A percentile compares a stretch with the other conserved stretches of the same genome.
Conservation (phyloP, 352 stramenopile species). For the Phytophthora quininea region DNA sequence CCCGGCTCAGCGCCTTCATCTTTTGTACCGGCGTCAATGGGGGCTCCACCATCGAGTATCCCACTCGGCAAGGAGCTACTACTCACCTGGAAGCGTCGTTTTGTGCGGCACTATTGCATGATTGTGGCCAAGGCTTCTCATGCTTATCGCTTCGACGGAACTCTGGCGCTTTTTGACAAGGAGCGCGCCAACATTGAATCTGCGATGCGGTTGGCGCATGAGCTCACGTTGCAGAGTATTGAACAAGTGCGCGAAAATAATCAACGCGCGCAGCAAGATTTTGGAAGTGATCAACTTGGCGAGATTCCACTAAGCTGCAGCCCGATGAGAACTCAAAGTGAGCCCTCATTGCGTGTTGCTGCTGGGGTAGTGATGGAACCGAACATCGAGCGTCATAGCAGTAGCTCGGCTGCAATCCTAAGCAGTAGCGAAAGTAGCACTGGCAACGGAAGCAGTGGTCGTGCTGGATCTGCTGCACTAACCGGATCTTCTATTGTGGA, state of each 20-base stretch:
- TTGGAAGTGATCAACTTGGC: constrained; percentile 34
- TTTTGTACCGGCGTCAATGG: constrained; percentile 45
- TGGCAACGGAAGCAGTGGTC: constrained; percentile 14
- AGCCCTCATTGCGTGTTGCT: constrained; percentile 22
- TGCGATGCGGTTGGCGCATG: constrained; percentile 73
- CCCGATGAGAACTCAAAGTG: constrained; percentile 34
- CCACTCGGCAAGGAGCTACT: constrained; percentile 65
- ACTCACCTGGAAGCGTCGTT: constrained; percentile 80
- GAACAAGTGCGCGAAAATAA: constrained; percentile 68
- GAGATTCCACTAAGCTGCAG: constrained; percentile 9
- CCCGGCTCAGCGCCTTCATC: constrained; percentile 33
- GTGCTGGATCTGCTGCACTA: constrained; percentile 19
- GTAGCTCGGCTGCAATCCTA: constrained; percentile 21
- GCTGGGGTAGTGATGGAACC: constrained; percentile 19
- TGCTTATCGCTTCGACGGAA: constrained; percentile 77
- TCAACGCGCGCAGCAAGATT: constrained; percentile 40
- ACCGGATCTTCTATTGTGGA: constrained; percentile 79
- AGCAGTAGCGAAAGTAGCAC: constrained; percentile 15
- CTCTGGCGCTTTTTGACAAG: constrained; percentile 74
- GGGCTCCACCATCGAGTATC: constrained; percentile 34
- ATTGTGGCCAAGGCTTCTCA: constrained; percentile 78
- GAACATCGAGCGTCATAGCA: constrained; percentile 29
- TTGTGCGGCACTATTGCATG: constrained; percentile 89
- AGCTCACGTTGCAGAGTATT: constrained; percentile 79
- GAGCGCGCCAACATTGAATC: constrained; percentile 85